phyloP scores from a whole-genome alignment of 1,284 basidiomycete genomes.

The Apiotrichum gamsii region DNA sequence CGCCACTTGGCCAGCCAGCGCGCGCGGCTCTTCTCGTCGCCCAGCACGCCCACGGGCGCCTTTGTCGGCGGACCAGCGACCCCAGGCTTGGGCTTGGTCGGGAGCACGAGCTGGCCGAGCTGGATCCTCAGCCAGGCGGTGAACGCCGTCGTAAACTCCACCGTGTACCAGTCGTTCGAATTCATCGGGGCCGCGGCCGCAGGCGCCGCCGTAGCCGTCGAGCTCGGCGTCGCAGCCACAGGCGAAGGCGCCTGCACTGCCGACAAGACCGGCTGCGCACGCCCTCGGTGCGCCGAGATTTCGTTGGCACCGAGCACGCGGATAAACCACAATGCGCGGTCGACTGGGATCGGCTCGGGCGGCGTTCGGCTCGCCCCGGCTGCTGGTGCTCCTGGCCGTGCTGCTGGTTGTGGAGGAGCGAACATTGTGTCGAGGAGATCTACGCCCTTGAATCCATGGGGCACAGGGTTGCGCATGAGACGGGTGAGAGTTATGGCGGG shows the following conservation, averaged over 20 bases:
- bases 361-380: conserved; percentile 9
- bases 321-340: conserved; percentile 90
- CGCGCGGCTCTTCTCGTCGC: conserved; percentile 34
- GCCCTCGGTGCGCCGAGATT: conserved; percentile 63
- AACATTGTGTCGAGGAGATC: conserved; percentile 86
- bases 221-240: conserved; percentile 33
- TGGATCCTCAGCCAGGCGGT: conserved; percentile 87
- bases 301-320: conserved; percentile 92
- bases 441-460: conserved; percentile 86
- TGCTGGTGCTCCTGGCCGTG: conserved; percentile 2
- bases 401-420: conserved; percentile 21
- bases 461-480: conserved; percentile 75
- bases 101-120: conserved; percentile 72
- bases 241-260: conserved; percentile 31
- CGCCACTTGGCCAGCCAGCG: conserved; percentile 37
- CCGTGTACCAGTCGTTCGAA: conserved; percentile 72
- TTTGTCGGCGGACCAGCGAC: conserved; percentile 46
- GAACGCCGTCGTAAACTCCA: conserved; percentile 82
- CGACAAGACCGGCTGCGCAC: conserved; percentile 26
- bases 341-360: conserved; percentile 69
- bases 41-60: conserved; percentile 49
- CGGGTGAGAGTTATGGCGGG: conserved; percentile 79
- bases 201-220: conserved; percentile 38
- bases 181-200: conserved; percentile 49
- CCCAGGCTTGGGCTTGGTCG: conserved; percentile 67